These are phyloP conservation scores for Edaphochlamys debaryana DNA, from an alignment of 139 green algal genomes.

Conservation along the genomic window DNA sequence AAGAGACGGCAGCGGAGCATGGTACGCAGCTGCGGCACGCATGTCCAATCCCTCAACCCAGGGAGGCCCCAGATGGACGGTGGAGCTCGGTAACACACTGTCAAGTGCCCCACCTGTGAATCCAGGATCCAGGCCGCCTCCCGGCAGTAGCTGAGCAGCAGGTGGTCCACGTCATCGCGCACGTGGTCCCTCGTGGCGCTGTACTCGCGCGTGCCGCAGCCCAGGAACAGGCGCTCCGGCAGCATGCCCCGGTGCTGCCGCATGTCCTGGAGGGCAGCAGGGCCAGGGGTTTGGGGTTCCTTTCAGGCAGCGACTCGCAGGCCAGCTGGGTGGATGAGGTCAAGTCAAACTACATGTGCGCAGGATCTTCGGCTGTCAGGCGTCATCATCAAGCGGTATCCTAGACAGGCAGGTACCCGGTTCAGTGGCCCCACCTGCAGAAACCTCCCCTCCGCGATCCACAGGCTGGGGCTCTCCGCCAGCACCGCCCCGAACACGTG, in stretches of 20 bases:
- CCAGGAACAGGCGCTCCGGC: slow-evolving; percentile 62
- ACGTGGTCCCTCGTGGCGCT: slow-evolving; percentile 58
- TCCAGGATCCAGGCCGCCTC: slow-evolving; percentile 49
- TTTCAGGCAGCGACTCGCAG: too few relatives aligned
- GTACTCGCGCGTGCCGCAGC: slow-evolving; percentile 67
- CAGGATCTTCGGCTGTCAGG: too few relatives aligned
- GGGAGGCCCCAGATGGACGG: background rate
- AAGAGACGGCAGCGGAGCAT: background rate
- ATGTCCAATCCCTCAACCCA: background rate
- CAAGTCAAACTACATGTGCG: too few relatives aligned
- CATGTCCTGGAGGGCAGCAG: slow-evolving; percentile 16
- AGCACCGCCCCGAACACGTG: slow-evolving; percentile 55
- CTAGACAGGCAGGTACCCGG: background rate
- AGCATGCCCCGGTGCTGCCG: slow-evolving; percentile 47
- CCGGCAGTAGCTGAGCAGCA: slow-evolving; percentile 62
- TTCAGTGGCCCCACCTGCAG: slow-evolving; percentile 5
- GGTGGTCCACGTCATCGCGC: slow-evolving; percentile 50
- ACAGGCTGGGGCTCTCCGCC: slow-evolving; percentile 59
- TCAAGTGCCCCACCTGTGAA: slow-evolving; percentile 22
- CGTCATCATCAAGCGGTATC: background rate
- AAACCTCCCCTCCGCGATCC: slow-evolving; percentile 59
- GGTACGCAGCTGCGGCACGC: background rate
- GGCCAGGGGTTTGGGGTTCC: too few relatives aligned
- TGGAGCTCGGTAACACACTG: background rate
- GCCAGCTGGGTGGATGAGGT: too few relatives aligned